Percentiles rank a stretch among this genome's conserved stretches.
phyloP scores from a whole-genome alignment of 495 filamentous ascomycete species.

The Talaromyces liani region DNA sequence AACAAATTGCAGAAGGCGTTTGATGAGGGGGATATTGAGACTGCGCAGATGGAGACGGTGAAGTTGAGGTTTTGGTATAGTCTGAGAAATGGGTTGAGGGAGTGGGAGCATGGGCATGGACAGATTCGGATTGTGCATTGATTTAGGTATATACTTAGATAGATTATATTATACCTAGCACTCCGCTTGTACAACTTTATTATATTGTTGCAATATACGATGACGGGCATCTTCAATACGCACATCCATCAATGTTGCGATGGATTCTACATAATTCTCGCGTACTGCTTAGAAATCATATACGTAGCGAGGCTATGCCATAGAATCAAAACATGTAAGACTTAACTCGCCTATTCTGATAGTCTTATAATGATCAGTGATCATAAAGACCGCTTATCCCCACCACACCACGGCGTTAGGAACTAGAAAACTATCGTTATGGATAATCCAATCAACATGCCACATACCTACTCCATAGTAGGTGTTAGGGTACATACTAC shows the following conservation, averaged over 20 bases:
- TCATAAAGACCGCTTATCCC: background rate
- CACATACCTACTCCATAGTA: too few relatives aligned
- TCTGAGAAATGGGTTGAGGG: slow-evolving; percentile 68
- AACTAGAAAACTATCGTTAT: background rate
- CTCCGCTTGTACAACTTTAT: background rate
- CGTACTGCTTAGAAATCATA: background rate
- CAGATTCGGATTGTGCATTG: slow-evolving; percentile 59
- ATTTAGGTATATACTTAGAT: background rate
- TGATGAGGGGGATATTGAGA: slow-evolving; percentile 52
- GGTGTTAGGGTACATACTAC: background rate
- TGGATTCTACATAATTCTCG: background rate
- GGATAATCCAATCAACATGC: background rate
- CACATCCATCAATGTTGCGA: too few relatives aligned
- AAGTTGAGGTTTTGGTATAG: slow-evolving; percentile 87
- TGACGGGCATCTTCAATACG: too few relatives aligned
- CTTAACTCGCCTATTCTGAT: background rate
- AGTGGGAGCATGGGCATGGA: slow-evolving; percentile 73
- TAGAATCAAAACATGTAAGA: background rate
- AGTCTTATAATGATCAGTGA: background rate
- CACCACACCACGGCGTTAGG: background rate
- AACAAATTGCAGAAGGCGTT: slow-evolving; percentile 55
- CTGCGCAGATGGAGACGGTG: slow-evolving; percentile 63
- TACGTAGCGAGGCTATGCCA: background rate
- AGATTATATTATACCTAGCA: background rate
- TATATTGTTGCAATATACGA: too few relatives aligned